Percentiles rank a stretch among this genome's conserved stretches.
These are phyloP conservation scores for Canavalia ensiformis DNA, from an alignment of 306 rosid genomes.

Conservation along the genomic window DNA sequence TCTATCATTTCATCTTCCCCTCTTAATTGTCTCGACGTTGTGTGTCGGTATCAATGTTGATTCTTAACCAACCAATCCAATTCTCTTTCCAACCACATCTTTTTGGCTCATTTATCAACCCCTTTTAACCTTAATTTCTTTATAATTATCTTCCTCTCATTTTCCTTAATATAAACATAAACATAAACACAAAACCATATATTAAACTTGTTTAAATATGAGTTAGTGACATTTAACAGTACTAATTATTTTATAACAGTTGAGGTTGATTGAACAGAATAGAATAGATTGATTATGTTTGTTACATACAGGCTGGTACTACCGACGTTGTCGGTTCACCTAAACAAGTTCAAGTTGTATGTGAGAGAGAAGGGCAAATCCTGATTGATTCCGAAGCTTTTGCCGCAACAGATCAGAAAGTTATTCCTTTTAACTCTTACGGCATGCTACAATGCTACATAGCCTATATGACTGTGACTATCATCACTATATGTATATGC, in stretches of 20 bases:
- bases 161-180: background rate
- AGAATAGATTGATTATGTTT: slow-evolving; percentile 37
- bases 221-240: slow-evolving; percentile 1
- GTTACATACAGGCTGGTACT: slow-evolving; percentile 42
- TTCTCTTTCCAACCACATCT: slow-evolving; percentile 47
- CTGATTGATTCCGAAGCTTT: slow-evolving; percentile 43
- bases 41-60: slow-evolving; percentile 66
- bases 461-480: slow-evolving; percentile 8
- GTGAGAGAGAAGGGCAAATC: too few relatives aligned
- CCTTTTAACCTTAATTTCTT: background rate
- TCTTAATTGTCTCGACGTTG: slow-evolving; percentile 48
- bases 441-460: background rate
- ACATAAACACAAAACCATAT: slow-evolving; percentile 8
- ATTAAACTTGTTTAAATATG: slow-evolving; percentile 32
- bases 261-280: slow-evolving; percentile 4
- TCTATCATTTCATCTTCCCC: slow-evolving; percentile 32
- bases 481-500: background rate
- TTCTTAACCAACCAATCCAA: slow-evolving; percentile 62
- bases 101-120: slow-evolving; percentile 36
- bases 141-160: background rate
- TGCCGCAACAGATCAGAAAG: background rate
- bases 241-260: background rate
- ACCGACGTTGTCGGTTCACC: slow-evolving; percentile 46
- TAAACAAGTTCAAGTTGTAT: background rate
- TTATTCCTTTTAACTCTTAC: slow-evolving; percentile 55